Conservation (phyloP, 1,284 basidiomycete genomes). For the Sporisorium iseilematis-ciliati region DNA sequence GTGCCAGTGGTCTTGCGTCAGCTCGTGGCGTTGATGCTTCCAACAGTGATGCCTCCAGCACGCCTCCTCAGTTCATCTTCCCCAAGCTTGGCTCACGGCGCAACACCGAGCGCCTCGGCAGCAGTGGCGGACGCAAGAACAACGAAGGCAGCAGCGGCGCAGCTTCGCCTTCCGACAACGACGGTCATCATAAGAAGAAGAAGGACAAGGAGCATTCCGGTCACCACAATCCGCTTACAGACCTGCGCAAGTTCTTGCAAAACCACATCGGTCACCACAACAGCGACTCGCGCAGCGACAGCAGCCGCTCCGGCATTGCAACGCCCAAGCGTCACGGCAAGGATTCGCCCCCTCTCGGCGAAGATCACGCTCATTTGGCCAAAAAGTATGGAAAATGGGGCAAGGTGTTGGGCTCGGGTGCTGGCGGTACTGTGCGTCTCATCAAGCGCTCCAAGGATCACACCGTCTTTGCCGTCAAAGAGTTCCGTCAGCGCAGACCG, state of each 20-base stretch:
- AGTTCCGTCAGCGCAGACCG: constrained; percentile 88
- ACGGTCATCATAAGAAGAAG: constrained; percentile 53
- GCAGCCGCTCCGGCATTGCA: constrained; percentile 49
- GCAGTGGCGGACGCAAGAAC: constrained; percentile 30
- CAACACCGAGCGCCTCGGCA: constrained; percentile 26
- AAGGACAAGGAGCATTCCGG: constrained; percentile 46
- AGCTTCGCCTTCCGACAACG: constrained; percentile 43
- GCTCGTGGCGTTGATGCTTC: constrained; percentile 54
- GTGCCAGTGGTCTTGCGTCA: constrained; percentile 56
- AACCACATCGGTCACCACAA: constrained; percentile 67
- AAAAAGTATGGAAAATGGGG: constrained; percentile 99
- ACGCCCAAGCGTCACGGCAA: constrained; percentile 64
- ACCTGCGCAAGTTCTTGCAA: constrained; percentile 62
- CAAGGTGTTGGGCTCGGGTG: constrained; percentile 91
- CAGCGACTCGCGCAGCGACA: constrained; percentile 49
- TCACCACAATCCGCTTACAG: constrained; percentile 59
- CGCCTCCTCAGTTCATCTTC: constrained; percentile 66
- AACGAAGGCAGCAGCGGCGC: constrained; percentile 34
- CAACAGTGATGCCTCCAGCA: constrained; percentile 31
- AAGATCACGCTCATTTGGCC: constrained; percentile 83
- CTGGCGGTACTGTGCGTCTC: constrained; percentile 95
- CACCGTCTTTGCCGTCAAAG: constrained; percentile 93
- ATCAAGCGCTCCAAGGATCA: constrained; percentile 80
- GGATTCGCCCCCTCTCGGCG: constrained; percentile 70
- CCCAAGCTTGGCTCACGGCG: constrained; percentile 63